Evolutionary conservation across 257 asterid genomes (phyloP).

Genomic region (Gentiana macrophylla): DNA sequence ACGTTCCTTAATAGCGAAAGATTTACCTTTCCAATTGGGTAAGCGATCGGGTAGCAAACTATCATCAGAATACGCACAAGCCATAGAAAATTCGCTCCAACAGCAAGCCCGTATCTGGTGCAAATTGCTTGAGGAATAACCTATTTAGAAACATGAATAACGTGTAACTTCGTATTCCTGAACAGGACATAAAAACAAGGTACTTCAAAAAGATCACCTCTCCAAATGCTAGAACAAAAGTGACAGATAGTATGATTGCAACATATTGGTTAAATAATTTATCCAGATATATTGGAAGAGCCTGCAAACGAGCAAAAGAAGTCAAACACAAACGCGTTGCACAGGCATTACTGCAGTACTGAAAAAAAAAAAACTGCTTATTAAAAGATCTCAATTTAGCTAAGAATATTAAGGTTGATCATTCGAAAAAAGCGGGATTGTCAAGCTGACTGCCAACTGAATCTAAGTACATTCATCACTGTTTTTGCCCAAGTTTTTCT

Average conservation of each 20-base stretch:
- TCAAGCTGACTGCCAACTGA: too few species aligned
- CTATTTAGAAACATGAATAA: constrained; percentile 23
- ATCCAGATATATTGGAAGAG: constrained; percentile 92
- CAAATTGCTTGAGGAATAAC: constrained; percentile 99
- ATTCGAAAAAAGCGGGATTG: too few species aligned
- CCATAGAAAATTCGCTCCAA: constrained; percentile 90
- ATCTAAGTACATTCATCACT: too few species aligned
- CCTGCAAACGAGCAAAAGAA: constrained; percentile 43
- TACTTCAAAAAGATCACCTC: constrained; percentile 44
- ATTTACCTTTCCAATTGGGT: constrained; percentile 94
- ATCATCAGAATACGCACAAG: constrained; percentile 85
- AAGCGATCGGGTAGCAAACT: constrained; percentile 70
- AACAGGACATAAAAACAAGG: background rate
- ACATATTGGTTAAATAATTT: constrained; percentile 82
- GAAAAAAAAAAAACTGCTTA: too few species aligned
- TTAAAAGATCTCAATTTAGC: too few species aligned
- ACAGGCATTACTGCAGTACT: background rate
- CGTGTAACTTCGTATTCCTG: constrained; percentile 6
- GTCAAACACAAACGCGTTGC: constrained; percentile 3
- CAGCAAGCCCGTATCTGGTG: constrained; percentile 95
- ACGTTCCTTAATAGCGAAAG: background rate
- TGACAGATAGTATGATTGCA: constrained; percentile 90
- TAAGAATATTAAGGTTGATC: too few species aligned
- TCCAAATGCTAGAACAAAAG: constrained; percentile 88
- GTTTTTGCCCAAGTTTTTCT: too few species aligned